phyloP scores from a whole-genome alignment of 345 rosid genomes.

The Populus davidiana region DNA sequence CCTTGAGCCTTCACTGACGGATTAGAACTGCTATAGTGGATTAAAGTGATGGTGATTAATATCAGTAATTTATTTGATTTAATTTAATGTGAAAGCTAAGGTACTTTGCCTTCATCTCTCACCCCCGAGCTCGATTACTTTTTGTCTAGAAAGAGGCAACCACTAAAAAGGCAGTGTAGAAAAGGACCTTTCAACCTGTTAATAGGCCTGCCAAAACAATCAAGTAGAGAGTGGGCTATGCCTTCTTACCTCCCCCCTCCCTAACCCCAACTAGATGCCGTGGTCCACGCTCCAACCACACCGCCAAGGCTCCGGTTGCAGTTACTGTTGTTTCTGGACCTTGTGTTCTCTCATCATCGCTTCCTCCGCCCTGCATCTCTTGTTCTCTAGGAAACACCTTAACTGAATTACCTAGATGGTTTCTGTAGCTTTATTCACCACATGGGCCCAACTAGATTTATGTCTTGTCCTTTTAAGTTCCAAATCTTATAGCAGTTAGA shows the following conservation, averaged over 20 bases:
- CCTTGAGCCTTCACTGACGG: no score
- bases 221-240: slow-evolving; percentile 8
- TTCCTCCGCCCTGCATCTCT: no score
- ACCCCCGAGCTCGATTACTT: background rate
- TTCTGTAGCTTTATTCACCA: background rate
- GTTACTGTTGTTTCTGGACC: background rate
- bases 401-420: background rate
- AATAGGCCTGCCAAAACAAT: slow-evolving; percentile 13
- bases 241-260: background rate
- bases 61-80: no score
- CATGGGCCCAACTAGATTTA: background rate
- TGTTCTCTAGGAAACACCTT: background rate
- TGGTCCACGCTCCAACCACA: slow-evolving; percentile 9
- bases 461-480: background rate
- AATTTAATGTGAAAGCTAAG: background rate
- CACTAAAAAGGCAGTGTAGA: slow-evolving; percentile 2
- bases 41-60: no score
- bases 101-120: background rate
- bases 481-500: background rate
- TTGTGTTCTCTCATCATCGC: background rate
- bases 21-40: no score
- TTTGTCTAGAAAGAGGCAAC: no score
- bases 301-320: background rate
- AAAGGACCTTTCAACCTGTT: slow-evolving; percentile 19
- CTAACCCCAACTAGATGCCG: background rate